Conservation (phyloP, 2,329 filamentous ascomycete species). For the Diaporthe ilicicola region DNA sequence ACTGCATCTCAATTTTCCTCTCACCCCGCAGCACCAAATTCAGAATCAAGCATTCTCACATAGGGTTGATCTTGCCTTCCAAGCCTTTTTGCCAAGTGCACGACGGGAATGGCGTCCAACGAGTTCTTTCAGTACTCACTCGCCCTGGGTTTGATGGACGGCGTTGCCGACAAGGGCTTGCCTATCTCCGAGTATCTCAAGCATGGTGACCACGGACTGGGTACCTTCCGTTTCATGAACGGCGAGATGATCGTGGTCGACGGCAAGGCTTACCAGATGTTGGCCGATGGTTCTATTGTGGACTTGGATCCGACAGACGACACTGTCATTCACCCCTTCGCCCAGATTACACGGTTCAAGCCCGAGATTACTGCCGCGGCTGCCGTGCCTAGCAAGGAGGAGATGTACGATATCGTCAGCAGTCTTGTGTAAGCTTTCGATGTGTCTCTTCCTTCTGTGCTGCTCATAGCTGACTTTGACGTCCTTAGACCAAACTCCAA, state of each 20-base stretch:
- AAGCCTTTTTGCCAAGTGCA: too few relatives aligned
- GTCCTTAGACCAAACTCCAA: constrained; percentile 32
- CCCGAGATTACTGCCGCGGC: constrained; percentile 34
- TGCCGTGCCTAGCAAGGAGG: constrained; percentile 39
- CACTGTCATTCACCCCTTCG: constrained; percentile 41
- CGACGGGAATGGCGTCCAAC: constrained; percentile 40
- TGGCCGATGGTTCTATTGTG: constrained; percentile 42
- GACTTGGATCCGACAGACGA: constrained; percentile 36
- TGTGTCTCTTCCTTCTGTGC: not conserved
- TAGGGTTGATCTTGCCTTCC: too few relatives aligned
- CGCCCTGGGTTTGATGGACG: constrained; percentile 46
- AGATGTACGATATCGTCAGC: constrained; percentile 37
- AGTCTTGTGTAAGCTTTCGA: constrained; percentile 30
- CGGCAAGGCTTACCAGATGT: constrained; percentile 45
- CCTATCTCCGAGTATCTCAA: constrained; percentile 40
- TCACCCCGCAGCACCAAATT: too few relatives aligned
- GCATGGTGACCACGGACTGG: constrained; percentile 46
- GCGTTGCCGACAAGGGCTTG: constrained; percentile 43
- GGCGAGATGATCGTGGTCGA: constrained; percentile 48
- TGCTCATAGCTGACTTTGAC: not conserved
- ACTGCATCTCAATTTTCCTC: too few relatives aligned
- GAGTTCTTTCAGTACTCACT: constrained; percentile 47
- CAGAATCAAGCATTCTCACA: too few relatives aligned
- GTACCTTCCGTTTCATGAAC: constrained; percentile 45
- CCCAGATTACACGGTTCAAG: constrained; percentile 43